Percentiles rank a stretch among this genome's conserved stretches.
Conservation (phyloP, 148 eudicot genomes). For the Amaranthus palmeri region DNA sequence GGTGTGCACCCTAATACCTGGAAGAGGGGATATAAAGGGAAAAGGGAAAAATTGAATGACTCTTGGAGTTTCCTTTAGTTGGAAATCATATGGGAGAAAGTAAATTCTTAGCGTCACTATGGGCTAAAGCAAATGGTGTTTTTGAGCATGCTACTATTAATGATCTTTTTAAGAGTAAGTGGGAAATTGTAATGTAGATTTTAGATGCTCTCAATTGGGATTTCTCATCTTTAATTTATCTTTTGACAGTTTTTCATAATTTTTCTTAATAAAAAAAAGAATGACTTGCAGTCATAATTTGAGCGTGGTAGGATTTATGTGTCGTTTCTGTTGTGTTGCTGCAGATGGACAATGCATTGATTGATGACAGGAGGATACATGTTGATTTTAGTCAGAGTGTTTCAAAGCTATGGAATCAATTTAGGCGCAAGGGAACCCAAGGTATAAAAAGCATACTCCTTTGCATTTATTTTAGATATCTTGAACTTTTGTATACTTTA, state of each 20-base stretch:
- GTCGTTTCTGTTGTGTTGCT: constrained; percentile 5
- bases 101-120: no score
- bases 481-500: background rate
- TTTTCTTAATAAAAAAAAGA: background rate
- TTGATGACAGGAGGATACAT: constrained; percentile 91
- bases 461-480: background rate
- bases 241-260: no score
- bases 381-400: constrained; percentile 99
- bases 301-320: background rate
- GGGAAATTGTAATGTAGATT: no score
- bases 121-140: no score
- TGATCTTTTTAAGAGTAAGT: no score
- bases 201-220: no score
- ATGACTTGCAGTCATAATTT: background rate
- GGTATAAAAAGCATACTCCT: constrained; percentile 24
- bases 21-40: background rate
- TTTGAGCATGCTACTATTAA: no score
- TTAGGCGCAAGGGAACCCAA: constrained; percentile 55
- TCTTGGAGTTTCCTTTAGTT: no score
- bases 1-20: background rate
- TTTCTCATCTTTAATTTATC: no score
- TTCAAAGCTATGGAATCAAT: constrained; percentile 85
- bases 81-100: no score
- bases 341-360: constrained; percentile 95
- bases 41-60: background rate